These are phyloP conservation scores for Amoeboaphelidium occidentale DNA, from an alignment of 371 early-diverging fungal genomes.

Conservation along the genomic window DNA sequence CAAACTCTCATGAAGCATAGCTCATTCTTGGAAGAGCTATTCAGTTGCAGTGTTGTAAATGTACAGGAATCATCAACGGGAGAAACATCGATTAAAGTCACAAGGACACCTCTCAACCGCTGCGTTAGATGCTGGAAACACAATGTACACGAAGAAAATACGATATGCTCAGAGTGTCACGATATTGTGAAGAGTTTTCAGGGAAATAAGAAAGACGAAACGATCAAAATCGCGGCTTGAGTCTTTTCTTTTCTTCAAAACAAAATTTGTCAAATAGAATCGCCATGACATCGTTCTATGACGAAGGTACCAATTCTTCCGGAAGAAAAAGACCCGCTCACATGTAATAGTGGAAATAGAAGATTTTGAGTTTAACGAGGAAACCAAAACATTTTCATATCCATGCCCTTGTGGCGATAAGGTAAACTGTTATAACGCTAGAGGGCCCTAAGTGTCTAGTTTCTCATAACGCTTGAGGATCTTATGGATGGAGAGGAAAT, in stretches of 20 bases:
- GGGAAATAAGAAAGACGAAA: not conserved
- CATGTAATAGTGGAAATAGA: slow-evolving; percentile 67
- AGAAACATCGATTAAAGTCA: not conserved
- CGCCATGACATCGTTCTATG: not conserved
- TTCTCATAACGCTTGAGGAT: slow-evolving; percentile 43
- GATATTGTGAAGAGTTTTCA: not conserved
- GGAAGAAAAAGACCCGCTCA: no score
- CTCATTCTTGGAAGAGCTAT: not conserved
- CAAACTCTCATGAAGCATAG: not conserved
- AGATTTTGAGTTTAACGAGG: slow-evolving; percentile 87
- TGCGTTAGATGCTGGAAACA: not conserved
- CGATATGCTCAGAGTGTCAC: not conserved
- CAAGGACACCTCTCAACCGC: not conserved
- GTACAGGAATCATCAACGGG: not conserved
- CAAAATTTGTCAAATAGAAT: not conserved
- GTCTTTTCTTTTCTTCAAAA: not conserved
- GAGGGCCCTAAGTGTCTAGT: slow-evolving; percentile 67
- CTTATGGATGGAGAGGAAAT: slow-evolving; percentile 77
- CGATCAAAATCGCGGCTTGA: not conserved
- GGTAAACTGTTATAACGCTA: slow-evolving; percentile 33
- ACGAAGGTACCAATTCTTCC: no score
- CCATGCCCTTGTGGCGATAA: slow-evolving; percentile 99
- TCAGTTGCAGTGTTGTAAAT: not conserved
- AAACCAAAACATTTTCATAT: slow-evolving; percentile 57
- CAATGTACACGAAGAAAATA: not conserved